Evolutionary conservation across 2,329 filamentous ascomycete genomes (phyloP).

Genomic region (Incumbomyces delicatus): DNA sequence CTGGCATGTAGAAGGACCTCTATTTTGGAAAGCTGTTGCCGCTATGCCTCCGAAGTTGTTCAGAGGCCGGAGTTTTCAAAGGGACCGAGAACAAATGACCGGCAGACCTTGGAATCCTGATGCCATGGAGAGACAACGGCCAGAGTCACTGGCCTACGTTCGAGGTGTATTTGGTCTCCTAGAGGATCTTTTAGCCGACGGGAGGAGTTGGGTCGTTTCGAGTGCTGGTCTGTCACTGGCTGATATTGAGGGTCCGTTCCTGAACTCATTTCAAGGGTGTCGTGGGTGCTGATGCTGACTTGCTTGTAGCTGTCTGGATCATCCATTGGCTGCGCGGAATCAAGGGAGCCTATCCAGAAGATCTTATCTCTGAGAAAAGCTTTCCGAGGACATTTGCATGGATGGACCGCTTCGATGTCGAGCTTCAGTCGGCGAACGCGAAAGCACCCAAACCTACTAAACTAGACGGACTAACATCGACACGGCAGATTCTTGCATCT

Average conservation of each 20-base stretch:
- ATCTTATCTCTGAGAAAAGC: constrained; percentile 40
- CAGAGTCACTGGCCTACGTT: constrained; percentile 49
- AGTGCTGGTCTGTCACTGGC: constrained; percentile 46
- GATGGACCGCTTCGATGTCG: constrained; percentile 51
- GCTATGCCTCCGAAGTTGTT: constrained; percentile 51
- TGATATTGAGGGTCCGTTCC: constrained; percentile 52
- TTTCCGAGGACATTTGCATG: constrained; percentile 56
- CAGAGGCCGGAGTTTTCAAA: constrained; percentile 48
- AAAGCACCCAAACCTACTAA: constrained; percentile 31
- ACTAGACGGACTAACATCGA: constrained; percentile 47
- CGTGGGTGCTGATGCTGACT: neutral
- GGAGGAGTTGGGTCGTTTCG: constrained; percentile 54
- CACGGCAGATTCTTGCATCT: constrained; percentile 36
- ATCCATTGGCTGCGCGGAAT: constrained; percentile 56
- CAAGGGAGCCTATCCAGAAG: constrained; percentile 44
- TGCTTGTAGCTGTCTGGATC: constrained; percentile 46
- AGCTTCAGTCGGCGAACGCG: constrained; percentile 35
- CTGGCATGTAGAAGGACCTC: constrained; percentile 46
- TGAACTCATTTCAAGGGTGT: neutral
- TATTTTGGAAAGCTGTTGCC: constrained; percentile 46
- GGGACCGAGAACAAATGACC: constrained; percentile 45
- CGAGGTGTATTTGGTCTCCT: constrained; percentile 46
- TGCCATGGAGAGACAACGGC: constrained; percentile 33
- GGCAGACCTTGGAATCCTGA: constrained; percentile 34
- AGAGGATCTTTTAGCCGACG: constrained; percentile 56